Percentiles rank a stretch among this genome's conserved stretches.
phyloP scores from a whole-genome alignment of 495 filamentous ascomycete species.

The Hypomontagnella submonticulosa region DNA sequence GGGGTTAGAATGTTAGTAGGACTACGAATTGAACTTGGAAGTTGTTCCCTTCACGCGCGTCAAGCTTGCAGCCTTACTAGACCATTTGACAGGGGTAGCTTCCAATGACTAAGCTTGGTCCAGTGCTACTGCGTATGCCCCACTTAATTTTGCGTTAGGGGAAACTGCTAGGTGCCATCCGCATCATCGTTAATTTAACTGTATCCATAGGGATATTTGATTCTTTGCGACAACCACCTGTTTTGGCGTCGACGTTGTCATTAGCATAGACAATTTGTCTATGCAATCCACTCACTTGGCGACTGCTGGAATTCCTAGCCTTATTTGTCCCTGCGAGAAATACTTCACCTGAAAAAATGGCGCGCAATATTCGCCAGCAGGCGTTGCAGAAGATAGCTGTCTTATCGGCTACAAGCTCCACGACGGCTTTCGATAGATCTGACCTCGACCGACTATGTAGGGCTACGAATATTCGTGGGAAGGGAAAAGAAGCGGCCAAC shows the following conservation, averaged over 20 bases:
- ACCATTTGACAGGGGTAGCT: slow-evolving; percentile 45
- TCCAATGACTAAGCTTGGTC: slow-evolving; percentile 37
- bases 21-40: no score
- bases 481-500: slow-evolving; percentile 48
- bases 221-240: slow-evolving; percentile 23
- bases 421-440: slow-evolving; percentile 64
- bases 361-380: slow-evolving; percentile 66
- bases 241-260: slow-evolving; percentile 2
- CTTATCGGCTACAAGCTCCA: slow-evolving; percentile 64
- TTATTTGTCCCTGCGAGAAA: not conserved
- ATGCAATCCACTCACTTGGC: slow-evolving; percentile 6
- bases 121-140: not conserved
- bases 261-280: slow-evolving; percentile 10
- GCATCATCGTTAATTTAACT: slow-evolving; percentile 38
- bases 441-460: slow-evolving; percentile 72
- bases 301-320: slow-evolving; percentile 12
- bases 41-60: slow-evolving; percentile 52
- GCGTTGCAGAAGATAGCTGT: slow-evolving; percentile 79
- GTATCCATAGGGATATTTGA: not conserved
- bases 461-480: slow-evolving; percentile 59
- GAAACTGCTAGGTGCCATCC: slow-evolving; percentile 18
- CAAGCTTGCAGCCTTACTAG: slow-evolving; percentile 61
- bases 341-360: slow-evolving; percentile 51
- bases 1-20: slow-evolving; percentile 30
- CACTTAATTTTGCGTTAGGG: slow-evolving; percentile 25